These are phyloP conservation scores for Seiridium cupressi DNA, from an alignment of 2,329 filamentous ascomycete species.

Conservation along the genomic window DNA sequence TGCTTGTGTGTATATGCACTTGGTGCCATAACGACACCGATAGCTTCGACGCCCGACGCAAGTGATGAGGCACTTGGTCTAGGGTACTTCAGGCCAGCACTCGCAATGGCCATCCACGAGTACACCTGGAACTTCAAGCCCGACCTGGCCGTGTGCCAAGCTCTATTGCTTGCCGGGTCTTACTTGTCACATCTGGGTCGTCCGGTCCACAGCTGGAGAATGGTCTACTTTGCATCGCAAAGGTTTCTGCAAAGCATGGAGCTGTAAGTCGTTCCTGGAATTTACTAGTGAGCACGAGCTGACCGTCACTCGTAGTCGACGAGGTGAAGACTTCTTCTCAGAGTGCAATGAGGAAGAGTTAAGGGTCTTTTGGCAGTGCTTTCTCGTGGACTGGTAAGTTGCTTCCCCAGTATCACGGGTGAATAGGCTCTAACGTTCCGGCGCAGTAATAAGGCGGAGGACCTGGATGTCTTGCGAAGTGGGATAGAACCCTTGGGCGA, in stretches of 20 bases:
- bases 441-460: conserved; percentile 65
- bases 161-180: conserved; percentile 33
- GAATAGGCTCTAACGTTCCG: neutral
- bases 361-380: conserved; percentile 69
- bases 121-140: conserved; percentile 31
- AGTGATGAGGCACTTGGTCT: conserved; percentile 27
- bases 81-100: conserved; percentile 31
- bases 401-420: neutral
- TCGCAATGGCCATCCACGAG: conserved; percentile 31
- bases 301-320: conserved; percentile 14
- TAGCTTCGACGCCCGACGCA: conserved; percentile 12
- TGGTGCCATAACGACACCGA: conserved; percentile 23
- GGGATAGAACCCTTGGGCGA: conserved; percentile 36
- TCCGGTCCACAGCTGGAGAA: conserved; percentile 33
- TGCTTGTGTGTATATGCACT: conserved; percentile 35
- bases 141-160: conserved; percentile 28
- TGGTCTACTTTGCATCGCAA: conserved; percentile 30
- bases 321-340: conserved; percentile 14
- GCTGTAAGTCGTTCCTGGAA: conserved; percentile 18
- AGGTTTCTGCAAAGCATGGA: conserved; percentile 28
- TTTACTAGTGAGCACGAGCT: neutral
- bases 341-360: conserved; percentile 43
- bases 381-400: conserved; percentile 67
- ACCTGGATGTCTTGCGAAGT: conserved; percentile 45
- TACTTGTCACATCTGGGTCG: conserved; percentile 34